Evolutionary conservation across 1,284 basidiomycete genomes (phyloP).

Genomic region (Ustilago xerochloae): DNA sequence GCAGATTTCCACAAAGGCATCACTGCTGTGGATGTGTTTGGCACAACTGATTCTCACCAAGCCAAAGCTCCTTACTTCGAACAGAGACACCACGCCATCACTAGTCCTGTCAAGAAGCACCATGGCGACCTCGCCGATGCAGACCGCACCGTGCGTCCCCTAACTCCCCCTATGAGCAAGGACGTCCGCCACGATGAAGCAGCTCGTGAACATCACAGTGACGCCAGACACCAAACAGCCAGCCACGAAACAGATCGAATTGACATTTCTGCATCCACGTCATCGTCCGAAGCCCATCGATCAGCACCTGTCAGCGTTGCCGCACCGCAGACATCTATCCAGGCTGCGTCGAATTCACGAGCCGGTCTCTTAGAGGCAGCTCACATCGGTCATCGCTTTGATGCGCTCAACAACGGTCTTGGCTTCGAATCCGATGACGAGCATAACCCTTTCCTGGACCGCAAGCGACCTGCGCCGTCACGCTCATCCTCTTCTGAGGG

Average conservation of each 20-base stretch:
- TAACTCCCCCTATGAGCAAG: constrained; percentile 46
- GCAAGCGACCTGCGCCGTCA: not conserved
- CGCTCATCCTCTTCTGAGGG: constrained; percentile 2
- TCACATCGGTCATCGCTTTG: constrained; percentile 8
- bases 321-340: not conserved
- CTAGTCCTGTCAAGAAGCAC: constrained; percentile 38
- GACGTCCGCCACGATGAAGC: constrained; percentile 38
- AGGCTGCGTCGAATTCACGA: not conserved
- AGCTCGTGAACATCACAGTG: constrained; percentile 1
- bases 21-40: constrained; percentile 25
- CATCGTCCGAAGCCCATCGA: not conserved
- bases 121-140: constrained; percentile 11
- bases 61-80: not conserved
- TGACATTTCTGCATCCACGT: not conserved
- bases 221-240: constrained; percentile 16
- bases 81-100: constrained; percentile 16
- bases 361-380: constrained; percentile 1
- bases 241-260: constrained; percentile 23
- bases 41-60: not conserved
- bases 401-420: constrained; percentile 16
- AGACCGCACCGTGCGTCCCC: constrained; percentile 21
- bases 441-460: constrained; percentile 39
- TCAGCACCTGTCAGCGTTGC: not conserved
- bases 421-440: constrained; percentile 40
- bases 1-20: constrained; percentile 11